Percentiles rank a stretch among this genome's conserved stretches.
Conservation (phyloP, 495 filamentous ascomycete species). For the Trichoderma gamsii region DNA sequence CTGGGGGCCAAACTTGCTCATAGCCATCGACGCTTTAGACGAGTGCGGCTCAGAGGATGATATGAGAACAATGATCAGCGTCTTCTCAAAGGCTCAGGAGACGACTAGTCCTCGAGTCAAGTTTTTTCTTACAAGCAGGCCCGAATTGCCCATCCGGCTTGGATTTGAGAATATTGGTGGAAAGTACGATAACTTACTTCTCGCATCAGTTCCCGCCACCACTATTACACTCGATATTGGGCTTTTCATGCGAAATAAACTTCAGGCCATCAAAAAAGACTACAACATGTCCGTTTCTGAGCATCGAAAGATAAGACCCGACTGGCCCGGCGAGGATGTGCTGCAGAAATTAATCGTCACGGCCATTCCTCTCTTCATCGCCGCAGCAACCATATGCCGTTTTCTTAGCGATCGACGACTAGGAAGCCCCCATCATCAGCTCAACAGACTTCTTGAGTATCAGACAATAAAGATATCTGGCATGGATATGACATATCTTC, state of each 20-base stretch:
- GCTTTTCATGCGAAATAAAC: conserved; percentile 27
- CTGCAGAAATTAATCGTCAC: conserved; percentile 30
- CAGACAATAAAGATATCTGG: conserved; percentile 23
- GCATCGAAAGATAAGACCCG: conserved; percentile 17
- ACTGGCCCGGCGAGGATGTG: conserved; percentile 37
- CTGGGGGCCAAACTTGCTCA: conserved; percentile 20
- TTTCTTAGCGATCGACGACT: conserved; percentile 27
- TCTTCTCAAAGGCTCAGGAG: conserved; percentile 27
- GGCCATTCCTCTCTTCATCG: conserved; percentile 41
- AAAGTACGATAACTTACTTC: conserved; percentile 26
- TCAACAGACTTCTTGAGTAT: conserved; percentile 26
- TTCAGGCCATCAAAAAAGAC: conserved; percentile 21
- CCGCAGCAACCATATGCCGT: conserved; percentile 37
- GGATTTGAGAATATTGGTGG: conserved; percentile 27
- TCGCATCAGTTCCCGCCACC: conserved; percentile 29
- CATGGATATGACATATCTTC: conserved; percentile 31
- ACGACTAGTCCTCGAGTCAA: conserved; percentile 12
- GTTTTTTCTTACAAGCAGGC: conserved; percentile 36
- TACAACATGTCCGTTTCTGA: conserved; percentile 21
- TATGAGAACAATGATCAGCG: conserved; percentile 31
- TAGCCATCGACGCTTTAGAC: conserved; percentile 52
- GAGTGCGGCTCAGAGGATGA: conserved; percentile 43
- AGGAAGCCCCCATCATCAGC: conserved; percentile 18
- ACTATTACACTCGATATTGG: conserved; percentile 33
- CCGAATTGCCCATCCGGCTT: conserved; percentile 38